Conservation (phyloP, 2,329 filamentous ascomycete species). For the Capronia coronata region DNA sequence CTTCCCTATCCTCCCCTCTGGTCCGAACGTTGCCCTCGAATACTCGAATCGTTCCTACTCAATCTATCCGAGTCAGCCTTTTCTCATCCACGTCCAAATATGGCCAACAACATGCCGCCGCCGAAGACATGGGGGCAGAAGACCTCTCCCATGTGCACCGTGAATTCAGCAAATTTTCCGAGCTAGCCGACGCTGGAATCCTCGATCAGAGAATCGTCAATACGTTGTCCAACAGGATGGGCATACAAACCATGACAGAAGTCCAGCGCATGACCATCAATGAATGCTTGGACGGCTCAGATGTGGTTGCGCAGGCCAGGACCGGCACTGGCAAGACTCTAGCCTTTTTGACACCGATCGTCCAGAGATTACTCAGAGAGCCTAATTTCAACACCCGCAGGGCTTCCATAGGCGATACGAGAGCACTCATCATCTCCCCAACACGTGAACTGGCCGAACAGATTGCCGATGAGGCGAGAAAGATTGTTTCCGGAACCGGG, state of each 20-base stretch:
- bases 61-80: constrained; percentile 3
- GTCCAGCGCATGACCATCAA: constrained; percentile 82
- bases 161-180: constrained; percentile 36
- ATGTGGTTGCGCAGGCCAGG: constrained; percentile 57
- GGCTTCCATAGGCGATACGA: constrained; percentile 17
- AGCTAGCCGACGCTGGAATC: constrained; percentile 35
- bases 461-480: constrained; percentile 42
- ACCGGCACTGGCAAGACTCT: constrained; percentile 48
- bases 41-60: not conserved
- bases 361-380: constrained; percentile 41
- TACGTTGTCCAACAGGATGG: constrained; percentile 65
- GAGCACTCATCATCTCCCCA: constrained; percentile 37
- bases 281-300: constrained; percentile 68
- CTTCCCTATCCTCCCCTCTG: constrained; percentile 10
- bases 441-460: constrained; percentile 47
- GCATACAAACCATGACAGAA: constrained; percentile 80
- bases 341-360: constrained; percentile 44
- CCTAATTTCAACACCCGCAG: constrained; percentile 30
- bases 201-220: constrained; percentile 61
- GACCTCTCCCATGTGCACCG: constrained; percentile 17
- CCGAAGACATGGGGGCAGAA: constrained; percentile 25
- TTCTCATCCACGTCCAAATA: constrained; percentile 19
- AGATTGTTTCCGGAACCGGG: constrained; percentile 58
- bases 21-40: constrained; percentile 7
- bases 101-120: constrained; percentile 27